A percentile compares a stretch with the other conserved stretches of the same genome.
These are phyloP conservation scores for Septoria linicola DNA, from an alignment of 2,329 filamentous ascomycete genomes.

Conservation along the genomic window DNA sequence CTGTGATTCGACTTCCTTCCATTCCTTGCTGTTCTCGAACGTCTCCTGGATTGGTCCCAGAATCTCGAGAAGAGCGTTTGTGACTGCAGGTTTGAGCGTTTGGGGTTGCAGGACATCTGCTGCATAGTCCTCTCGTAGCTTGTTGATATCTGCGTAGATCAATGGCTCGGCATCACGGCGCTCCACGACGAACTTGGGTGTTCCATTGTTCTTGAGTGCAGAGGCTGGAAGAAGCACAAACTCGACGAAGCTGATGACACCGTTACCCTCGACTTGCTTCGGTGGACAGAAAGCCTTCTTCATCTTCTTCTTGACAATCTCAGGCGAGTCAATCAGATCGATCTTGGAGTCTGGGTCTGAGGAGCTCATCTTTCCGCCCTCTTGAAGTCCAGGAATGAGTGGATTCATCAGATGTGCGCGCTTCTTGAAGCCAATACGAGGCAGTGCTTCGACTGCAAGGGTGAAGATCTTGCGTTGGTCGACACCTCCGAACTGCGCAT, in stretches of 20 bases:
- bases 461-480: slow-evolving; percentile 91
- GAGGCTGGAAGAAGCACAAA: slow-evolving; percentile 79
- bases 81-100: slow-evolving; percentile 79
- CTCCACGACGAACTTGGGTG: slow-evolving; percentile 64
- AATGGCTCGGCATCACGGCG: slow-evolving; percentile 69
- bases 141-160: slow-evolving; percentile 72
- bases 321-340: slow-evolving; percentile 79
- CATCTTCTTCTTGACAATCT: slow-evolving; percentile 76
- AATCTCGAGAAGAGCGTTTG: slow-evolving; percentile 69
- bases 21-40: slow-evolving; percentile 70
- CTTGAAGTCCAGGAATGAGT: slow-evolving; percentile 79
- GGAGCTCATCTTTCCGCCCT: slow-evolving; percentile 76
- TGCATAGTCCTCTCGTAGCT: slow-evolving; percentile 76
- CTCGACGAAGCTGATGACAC: slow-evolving; percentile 81
- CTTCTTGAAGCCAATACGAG: slow-evolving; percentile 79
- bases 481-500: slow-evolving; percentile 80
- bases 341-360: slow-evolving; percentile 79
- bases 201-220: slow-evolving; percentile 56
- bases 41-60: slow-evolving; percentile 74
- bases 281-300: slow-evolving; percentile 80
- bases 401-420: slow-evolving; percentile 75
- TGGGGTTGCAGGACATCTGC: slow-evolving; percentile 72
- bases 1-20: slow-evolving; percentile 72
- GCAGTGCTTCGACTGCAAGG: slow-evolving; percentile 78
- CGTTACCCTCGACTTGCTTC: slow-evolving; percentile 77